Evolutionary conservation across 176 grass and related monocot genomes (phyloP).

Genomic region (Poa pratensis): DNA sequence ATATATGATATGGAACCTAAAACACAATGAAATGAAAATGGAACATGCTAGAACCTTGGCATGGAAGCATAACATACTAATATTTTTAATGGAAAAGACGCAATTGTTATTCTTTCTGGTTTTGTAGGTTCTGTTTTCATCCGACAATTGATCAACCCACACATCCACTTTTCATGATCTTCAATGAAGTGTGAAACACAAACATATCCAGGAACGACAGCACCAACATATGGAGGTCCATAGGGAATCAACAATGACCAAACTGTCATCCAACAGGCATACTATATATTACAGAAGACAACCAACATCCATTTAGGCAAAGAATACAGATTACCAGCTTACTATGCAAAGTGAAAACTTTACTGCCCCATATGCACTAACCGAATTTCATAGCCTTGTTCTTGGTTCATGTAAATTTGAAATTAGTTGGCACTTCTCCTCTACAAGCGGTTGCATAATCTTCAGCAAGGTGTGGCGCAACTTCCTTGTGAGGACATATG

Average conservation of each 20-base stretch:
- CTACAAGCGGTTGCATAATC: constrained; percentile 10
- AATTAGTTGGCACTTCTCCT: background rate
- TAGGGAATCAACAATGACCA: background rate
- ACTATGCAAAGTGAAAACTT: background rate
- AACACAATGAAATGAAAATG: background rate
- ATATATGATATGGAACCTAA: background rate
- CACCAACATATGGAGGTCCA: background rate
- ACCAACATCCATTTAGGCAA: background rate
- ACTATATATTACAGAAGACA: background rate
- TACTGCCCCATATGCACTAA: background rate
- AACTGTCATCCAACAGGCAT: background rate
- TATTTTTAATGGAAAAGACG: background rate
- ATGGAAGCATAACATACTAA: background rate
- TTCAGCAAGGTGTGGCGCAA: constrained; percentile 13
- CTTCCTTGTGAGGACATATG: constrained; percentile 24
- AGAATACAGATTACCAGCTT: background rate
- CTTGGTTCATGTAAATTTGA: background rate
- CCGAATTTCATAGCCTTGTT: background rate
- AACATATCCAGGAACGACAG: background rate
- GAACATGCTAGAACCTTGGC: background rate
- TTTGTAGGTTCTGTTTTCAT: background rate
- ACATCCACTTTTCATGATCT: background rate
- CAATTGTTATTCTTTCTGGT: background rate
- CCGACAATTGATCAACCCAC: background rate
- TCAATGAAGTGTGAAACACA: background rate